Conservation (phyloP, 2,329 filamentous ascomycete species). For the Volutella citrinella region DNA sequence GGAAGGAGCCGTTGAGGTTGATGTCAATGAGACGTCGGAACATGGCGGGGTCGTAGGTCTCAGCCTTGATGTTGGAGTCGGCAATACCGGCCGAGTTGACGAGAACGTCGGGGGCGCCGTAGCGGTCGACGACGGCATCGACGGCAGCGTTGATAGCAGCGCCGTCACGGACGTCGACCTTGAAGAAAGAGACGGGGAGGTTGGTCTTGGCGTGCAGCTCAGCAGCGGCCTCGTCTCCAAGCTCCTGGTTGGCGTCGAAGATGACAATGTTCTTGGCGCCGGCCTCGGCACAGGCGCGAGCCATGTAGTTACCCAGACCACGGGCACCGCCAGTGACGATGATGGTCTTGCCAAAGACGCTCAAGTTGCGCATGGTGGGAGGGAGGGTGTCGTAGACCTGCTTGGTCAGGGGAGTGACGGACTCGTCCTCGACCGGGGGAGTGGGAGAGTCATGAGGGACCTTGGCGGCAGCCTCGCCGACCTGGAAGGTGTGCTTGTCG, state of each 20-base stretch:
- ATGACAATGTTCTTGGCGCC: constrained; percentile 72
- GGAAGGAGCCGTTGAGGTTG: constrained; percentile 77
- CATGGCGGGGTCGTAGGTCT: constrained; percentile 72
- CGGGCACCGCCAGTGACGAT: constrained; percentile 73
- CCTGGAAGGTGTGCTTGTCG: constrained; percentile 55
- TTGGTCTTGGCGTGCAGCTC: constrained; percentile 71
- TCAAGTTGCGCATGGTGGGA: constrained; percentile 66
- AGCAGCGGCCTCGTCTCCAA: constrained; percentile 66
- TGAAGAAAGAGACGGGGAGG: constrained; percentile 72
- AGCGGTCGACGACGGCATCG: constrained; percentile 61
- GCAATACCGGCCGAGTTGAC: constrained; percentile 79
- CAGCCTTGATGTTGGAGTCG: constrained; percentile 80
- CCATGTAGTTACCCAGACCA: constrained; percentile 77
- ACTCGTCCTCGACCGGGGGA: constrained; percentile 42
- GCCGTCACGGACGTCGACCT: constrained; percentile 73
- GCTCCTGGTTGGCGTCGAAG: constrained; percentile 73
- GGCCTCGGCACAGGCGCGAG: constrained; percentile 71
- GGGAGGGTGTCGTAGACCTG: constrained; percentile 56
- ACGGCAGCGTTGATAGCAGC: constrained; percentile 68
- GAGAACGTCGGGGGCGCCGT: constrained; percentile 70
- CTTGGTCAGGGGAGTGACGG: constrained; percentile 50
- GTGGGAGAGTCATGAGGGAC: constrained; percentile 40
- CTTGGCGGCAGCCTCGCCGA: constrained; percentile 40
- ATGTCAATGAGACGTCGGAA: constrained; percentile 79
- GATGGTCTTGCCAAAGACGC: constrained; percentile 66